Evolutionary conservation across 805 yeast species (phyloP).

Genomic region (Starmera dryadoides): DNA sequence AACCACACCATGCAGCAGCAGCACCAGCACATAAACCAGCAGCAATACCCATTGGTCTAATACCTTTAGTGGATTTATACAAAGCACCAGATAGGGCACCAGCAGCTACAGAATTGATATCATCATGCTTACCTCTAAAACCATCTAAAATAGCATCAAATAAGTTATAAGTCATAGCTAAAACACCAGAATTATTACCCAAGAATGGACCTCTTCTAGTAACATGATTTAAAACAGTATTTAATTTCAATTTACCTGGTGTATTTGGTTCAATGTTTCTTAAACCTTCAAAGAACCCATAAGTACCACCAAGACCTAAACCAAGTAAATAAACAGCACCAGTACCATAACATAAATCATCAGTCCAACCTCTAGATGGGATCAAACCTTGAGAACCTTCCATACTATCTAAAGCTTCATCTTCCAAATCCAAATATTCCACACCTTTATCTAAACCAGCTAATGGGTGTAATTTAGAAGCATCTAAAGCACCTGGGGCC

Average conservation of each 20-base stretch:
- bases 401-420: constrained; percentile 63
- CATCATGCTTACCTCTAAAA: constrained; percentile 85
- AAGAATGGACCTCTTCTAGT: constrained; percentile 94
- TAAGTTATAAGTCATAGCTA: constrained; percentile 84
- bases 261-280: constrained; percentile 67
- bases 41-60: constrained; percentile 82
- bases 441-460: constrained; percentile 88
- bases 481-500: constrained; percentile 56
- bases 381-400: constrained; percentile 87
- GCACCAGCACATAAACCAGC: constrained; percentile 81
- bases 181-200: constrained; percentile 93
- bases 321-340: constrained; percentile 89
- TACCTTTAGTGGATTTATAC: constrained; percentile 79
- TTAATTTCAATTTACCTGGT: constrained; percentile 75
- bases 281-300: constrained; percentile 84
- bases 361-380: constrained; percentile 97
- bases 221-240: constrained; percentile 84
- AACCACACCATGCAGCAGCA: constrained; percentile 89
- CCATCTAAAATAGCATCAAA: constrained; percentile 74
- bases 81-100: constrained; percentile 92
- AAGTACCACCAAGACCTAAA: constrained; percentile 82
- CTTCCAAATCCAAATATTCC: constrained; percentile 86
- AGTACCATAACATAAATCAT: constrained; percentile 95
- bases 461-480: constrained; percentile 76
- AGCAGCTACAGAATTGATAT: constrained; percentile 72